Percentiles rank a stretch among this genome's conserved stretches.
Evolutionary conservation across 306 rosid species (phyloP).

Genomic region (Citrullus mucosospermus): DNA sequence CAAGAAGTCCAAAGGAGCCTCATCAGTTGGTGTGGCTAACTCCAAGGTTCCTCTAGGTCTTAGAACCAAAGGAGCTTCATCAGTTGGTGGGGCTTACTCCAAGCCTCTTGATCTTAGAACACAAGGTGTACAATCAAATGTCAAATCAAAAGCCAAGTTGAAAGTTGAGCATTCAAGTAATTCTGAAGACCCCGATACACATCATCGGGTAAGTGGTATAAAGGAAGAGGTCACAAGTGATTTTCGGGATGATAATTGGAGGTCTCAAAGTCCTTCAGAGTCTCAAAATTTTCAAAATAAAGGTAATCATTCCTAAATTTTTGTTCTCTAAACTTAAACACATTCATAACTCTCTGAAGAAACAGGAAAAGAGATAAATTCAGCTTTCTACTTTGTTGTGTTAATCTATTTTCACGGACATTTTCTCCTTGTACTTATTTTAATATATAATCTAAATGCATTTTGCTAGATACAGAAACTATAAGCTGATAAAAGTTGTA

Average conservation of each 20-base stretch:
- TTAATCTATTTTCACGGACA: neutral
- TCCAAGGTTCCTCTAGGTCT: constrained; percentile 16
- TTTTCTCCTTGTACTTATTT: neutral
- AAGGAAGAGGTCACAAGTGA: constrained; percentile 17
- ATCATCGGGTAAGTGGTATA: constrained; percentile 8
- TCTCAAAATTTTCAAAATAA: constrained; percentile 24
- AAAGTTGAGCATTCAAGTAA: constrained; percentile 18
- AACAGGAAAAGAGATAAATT: neutral
- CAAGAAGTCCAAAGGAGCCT: constrained; percentile 22
- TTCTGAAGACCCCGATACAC: constrained; percentile 17
- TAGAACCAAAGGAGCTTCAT: constrained; percentile 23
- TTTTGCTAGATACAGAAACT: neutral
- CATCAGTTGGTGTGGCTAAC: constrained; percentile 13
- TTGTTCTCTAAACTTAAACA: neutral
- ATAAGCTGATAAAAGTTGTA: neutral
- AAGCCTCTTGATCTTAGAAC: constrained; percentile 21
- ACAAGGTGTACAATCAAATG: constrained; percentile 15
- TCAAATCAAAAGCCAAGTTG: constrained; percentile 13
- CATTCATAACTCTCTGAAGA: neutral
- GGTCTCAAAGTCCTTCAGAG: constrained; percentile 27
- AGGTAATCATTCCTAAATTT: constrained; percentile 28
- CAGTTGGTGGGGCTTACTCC: constrained; percentile 7
- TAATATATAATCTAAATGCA: neutral
- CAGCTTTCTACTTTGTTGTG: neutral
- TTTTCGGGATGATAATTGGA: constrained; percentile 29